Evolutionary conservation across 1,139 yeast genomes (phyloP).

Genomic region (Pichia sp.): DNA sequence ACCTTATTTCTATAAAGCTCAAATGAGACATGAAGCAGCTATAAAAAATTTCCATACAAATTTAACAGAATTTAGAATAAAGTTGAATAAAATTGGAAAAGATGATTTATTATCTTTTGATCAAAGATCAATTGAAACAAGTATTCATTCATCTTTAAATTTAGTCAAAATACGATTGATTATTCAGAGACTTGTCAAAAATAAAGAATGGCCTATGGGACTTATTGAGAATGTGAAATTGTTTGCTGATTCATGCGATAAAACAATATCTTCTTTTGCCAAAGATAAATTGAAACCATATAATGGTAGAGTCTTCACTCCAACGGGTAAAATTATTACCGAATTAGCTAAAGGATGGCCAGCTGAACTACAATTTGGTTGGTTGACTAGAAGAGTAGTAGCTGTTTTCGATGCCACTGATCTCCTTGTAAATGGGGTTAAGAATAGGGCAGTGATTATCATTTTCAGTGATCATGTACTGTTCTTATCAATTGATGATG

Average conservation of each 20-base stretch:
- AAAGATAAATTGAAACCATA: slow-evolving; percentile 41
- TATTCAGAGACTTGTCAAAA: slow-evolving; percentile 46
- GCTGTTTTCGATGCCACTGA: slow-evolving; percentile 63
- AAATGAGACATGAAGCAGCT: slow-evolving; percentile 91
- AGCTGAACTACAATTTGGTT: slow-evolving; percentile 73
- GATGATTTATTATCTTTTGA: slow-evolving; percentile 35
- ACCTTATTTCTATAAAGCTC: slow-evolving; percentile 88
- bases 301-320: slow-evolving; percentile 70
- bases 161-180: slow-evolving; percentile 64
- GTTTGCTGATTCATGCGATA: slow-evolving; percentile 47
- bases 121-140: slow-evolving; percentile 54
- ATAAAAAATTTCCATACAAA: slow-evolving; percentile 46
- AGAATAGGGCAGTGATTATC: slow-evolving; percentile 51
- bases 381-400: slow-evolving; percentile 80
- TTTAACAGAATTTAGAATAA: slow-evolving; percentile 30
- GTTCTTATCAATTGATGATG: slow-evolving; percentile 47
- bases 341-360: slow-evolving; percentile 89
- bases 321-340: slow-evolving; percentile 80
- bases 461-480: slow-evolving; percentile 75
- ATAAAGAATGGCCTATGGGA: slow-evolving; percentile 33
- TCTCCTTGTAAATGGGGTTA: slow-evolving; percentile 30
- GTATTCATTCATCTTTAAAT: slow-evolving; percentile 65
- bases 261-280: slow-evolving; percentile 79
- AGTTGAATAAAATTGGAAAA: slow-evolving; percentile 18
- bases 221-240: slow-evolving; percentile 31